Evolutionary conservation across 2,329 filamentous ascomycete species (phyloP), one percentile per base, ranked within the genome.

Genomic region (Stagonosporopsis cucurbitacearum): DNA sequence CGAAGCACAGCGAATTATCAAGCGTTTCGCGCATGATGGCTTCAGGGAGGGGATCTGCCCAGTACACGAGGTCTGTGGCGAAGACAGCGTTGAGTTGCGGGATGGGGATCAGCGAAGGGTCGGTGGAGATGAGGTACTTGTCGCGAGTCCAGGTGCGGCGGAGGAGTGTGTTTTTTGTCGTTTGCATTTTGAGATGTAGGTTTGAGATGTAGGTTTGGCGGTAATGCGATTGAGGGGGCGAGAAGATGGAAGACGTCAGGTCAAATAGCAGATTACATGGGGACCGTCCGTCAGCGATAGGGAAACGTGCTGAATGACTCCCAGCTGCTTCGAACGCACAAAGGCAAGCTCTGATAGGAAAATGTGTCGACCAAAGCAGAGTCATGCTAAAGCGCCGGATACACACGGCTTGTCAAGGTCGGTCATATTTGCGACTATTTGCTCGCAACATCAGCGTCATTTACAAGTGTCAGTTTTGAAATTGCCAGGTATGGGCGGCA

Each of bases 21-120:
- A 59, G 43, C 2, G 39, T 51, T 23, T 55, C 26, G 30, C 51
- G 51, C 47, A 59, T 45, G 0, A 52, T n/a, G 9, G 51, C 17
- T n/a, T 55, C 51, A 5, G 56, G 56, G 13, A 55, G 36, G 5
- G 56, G 40, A 17, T 40, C 15, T 1, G 47, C 56, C 54, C 58
- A 60, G 35, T 60, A 60, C n/a, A 59, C 40, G 1, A 49, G 22
- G n/a, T 57, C 44, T 7, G 53, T 53, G 12, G 53, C 53, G 36
- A 57, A 57, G 25, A 22, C 49, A 1, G 43, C 30, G 33, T 57
- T 59, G 11, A 59, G 36, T 6, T 54, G 45, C n/a, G 52, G 30
- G 13, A 59, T 44, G 7, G 57, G 40, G 12, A 57, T 32, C 6
- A 57, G 36, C 3, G 48, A 25, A 1, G 49, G 4, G 28, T 59